Evolutionary conservation across 1,284 basidiomycete species (phyloP), one percentile per base, ranked within the genome.

Genomic region (Phaffia rhodozyma): DNA sequence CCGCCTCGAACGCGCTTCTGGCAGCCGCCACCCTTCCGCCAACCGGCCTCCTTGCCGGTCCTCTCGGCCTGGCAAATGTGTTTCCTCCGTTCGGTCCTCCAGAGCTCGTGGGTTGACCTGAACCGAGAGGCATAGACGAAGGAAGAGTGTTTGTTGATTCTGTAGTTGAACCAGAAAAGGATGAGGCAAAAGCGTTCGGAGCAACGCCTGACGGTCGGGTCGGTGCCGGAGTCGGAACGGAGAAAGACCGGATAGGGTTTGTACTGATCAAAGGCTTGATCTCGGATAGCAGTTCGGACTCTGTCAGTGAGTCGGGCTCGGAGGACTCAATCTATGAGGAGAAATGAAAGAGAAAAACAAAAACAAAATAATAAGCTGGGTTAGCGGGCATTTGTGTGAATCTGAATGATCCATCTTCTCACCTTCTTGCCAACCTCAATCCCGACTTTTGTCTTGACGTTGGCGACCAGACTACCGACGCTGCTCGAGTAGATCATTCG

Each of bases 1-100:
- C 27, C 4, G 27, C 27, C 49, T 58, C 62, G 23, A 52, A 63
- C 43, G 55, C 55, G 7, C 29, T 34, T 47, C n/a, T 43, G 6
- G 62, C 62, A 47, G 62, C 62, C 6, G 62, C 62, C 2, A 63
- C 62, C 43, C 62, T 54, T 5, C 62, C 62, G 7, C 57, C 62
- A 30, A n/a, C 57, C 27, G 62, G 29, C 16, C 62, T 34, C 38
- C 62, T 43, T 29, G 57, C 52, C 21, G 62, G 62, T 16, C 62
- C 62, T 47, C 51, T 59, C 13, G 62, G 62, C 50, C 58, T 63
- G n/a, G 62, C 62, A 49, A 63, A 60, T 1, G 51, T 32, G 29
- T 25, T 59, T 18, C 23, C n/a, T 32, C 18, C 25, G 27, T 32
- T 32, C 20, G 55, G 16, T 20, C 60, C 38, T 54, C 52, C 38